These are phyloP conservation scores for Fusarium beomiforme DNA, from an alignment of 2,329 filamentous ascomycete species.

Conservation along the genomic window DNA sequence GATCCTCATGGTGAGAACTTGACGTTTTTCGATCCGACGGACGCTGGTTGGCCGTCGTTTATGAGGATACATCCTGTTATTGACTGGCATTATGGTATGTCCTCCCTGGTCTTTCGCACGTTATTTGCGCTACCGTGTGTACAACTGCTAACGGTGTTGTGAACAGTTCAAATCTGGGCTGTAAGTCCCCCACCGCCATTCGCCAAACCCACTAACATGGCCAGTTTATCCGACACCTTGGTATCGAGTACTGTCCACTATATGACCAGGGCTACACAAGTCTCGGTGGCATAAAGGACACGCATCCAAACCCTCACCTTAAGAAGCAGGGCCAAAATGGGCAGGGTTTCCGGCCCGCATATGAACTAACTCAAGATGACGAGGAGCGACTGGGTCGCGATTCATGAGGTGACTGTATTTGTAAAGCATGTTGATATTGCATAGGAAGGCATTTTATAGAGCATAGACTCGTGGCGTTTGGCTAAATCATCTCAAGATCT, in stretches of 20 bases:
- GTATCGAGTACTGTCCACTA: conserved; percentile 84
- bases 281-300: conserved; percentile 90
- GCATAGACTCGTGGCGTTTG: conserved; percentile 34
- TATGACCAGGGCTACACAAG: conserved; percentile 93
- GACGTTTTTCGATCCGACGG: conserved; percentile 86
- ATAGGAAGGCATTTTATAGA: conserved; percentile 25
- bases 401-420: conserved; percentile 48
- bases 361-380: conserved; percentile 77
- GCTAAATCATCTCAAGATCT: conserved; percentile 1
- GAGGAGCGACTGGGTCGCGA: conserved; percentile 83
- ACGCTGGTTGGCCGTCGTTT: conserved; percentile 89
- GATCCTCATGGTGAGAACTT: conserved; percentile 88
- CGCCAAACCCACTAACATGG: conserved; percentile 20
- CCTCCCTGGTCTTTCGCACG: not conserved
- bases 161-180: conserved; percentile 82
- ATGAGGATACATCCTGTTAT: conserved; percentile 96
- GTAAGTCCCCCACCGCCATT: conserved; percentile 62
- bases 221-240: conserved; percentile 83
- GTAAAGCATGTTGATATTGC: conserved; percentile 17
- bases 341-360: conserved; percentile 74
- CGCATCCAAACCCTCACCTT: conserved; percentile 79
- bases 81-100: conserved; percentile 80
- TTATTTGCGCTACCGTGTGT: accelerated
- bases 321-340: conserved; percentile 32
- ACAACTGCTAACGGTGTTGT: not conserved